Base-by-base conservation (phyloP, 306 rosid species). In the Medicago ruthenica region DNA sequence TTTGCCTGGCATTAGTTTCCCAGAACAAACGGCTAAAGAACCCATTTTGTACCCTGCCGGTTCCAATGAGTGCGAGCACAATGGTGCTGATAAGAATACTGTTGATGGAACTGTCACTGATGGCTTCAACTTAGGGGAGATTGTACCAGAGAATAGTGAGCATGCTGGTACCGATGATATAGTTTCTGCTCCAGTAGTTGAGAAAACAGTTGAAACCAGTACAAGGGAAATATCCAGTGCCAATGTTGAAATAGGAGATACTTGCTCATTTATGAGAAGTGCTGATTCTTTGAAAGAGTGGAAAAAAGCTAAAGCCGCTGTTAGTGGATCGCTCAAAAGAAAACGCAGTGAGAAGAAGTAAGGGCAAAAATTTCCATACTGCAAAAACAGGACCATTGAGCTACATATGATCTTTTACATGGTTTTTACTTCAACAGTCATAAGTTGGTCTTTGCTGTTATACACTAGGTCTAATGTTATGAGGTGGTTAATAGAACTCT, bases 181-280 rank as follows among this genome's bases (percentile, higher is more conserved):
- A 67, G 42, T 83, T 76, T 54, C 73, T 62, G 70, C 82, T 47
- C 48, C 77, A 34, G 54, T 73, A 51, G 48, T 2, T 42, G 88
- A 80, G 74, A 65, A 82, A 76, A 80, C 44, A 14, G 14, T 59
- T 62, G 87, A 74, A 66, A 53, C 57, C 18, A 71, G 77, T 58
- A 76, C 85, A 27, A 80, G 71, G 67, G 81, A 82, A 74, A 36
- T 58, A 27, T 62, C 85, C 44, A 60, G 67, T 7, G 67, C 53
- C n/a, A 82, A 67, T 79, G 78, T 79, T 76, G 84, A 68, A 71
- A 73, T 80, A 37, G 82, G 92, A 1, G 80, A 86, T 24, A 83
- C 90, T n/a, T 88, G 97, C 84, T 48, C 87, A 6, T 93, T 93
- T 80, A 89, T 89, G 95, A 90, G 98, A 67, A 89, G 76, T 87